These are phyloP conservation scores for Leccinum longicurvipes DNA, from an alignment of 768 basidiomycete species.

Conservation along the genomic window DNA sequence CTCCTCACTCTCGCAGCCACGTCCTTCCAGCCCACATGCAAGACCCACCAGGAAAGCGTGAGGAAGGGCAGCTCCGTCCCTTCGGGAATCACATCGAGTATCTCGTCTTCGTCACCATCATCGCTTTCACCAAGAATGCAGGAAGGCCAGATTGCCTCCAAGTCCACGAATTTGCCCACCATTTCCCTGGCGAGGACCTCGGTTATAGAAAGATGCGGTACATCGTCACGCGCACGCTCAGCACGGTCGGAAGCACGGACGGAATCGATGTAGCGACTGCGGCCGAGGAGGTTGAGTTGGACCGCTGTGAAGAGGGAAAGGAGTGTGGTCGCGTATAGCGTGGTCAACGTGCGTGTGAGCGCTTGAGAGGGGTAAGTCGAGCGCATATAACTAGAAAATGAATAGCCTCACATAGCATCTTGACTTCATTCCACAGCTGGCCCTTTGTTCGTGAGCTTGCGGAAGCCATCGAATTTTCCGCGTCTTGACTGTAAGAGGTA, in stretches of 20 bases:
- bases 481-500: constrained; percentile 31
- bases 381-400: background rate
- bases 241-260: constrained; percentile 59
- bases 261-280: constrained; percentile 73
- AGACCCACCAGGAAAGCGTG: constrained; percentile 89
- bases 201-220: constrained; percentile 31
- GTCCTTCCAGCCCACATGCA: constrained; percentile 90
- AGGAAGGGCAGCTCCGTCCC: constrained; percentile 78
- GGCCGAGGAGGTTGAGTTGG: constrained; percentile 82
- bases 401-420: constrained; percentile 65
- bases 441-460: constrained; percentile 53
- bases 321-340: constrained; percentile 81
- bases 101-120: constrained; percentile 28
- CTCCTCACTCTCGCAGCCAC: constrained; percentile 68
- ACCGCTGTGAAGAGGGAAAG: constrained; percentile 82
- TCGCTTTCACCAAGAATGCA: constrained; percentile 25
- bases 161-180: constrained; percentile 23
- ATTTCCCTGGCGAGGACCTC: constrained; percentile 26
- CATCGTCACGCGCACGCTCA: constrained; percentile 45
- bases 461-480: constrained; percentile 7
- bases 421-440: constrained; percentile 91
- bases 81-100: constrained; percentile 43
- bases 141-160: constrained; percentile 23
- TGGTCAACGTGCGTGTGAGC: constrained; percentile 82
- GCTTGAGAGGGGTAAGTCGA: constrained; percentile 43